Evolutionary conservation across 2,329 filamentous ascomycete species (phyloP).

Genomic region (Xylariaceae sp.): DNA sequence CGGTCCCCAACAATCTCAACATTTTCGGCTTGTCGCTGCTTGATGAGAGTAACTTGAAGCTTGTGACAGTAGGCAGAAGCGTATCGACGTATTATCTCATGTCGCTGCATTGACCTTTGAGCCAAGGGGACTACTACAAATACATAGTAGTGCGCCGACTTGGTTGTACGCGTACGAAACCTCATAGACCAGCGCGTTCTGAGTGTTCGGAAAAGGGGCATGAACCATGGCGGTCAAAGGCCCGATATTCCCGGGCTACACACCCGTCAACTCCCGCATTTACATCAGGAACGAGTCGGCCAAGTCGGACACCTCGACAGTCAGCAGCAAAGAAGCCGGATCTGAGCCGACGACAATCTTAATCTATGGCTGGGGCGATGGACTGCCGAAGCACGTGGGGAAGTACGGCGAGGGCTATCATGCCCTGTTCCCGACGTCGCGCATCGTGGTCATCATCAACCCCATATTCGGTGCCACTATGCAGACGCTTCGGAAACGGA

Average conservation of each 20-base stretch:
- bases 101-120: neutral
- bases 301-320: constrained; percentile 15
- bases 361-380: constrained; percentile 59
- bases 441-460: constrained; percentile 51
- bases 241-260: constrained; percentile 43
- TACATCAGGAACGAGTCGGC: constrained; percentile 40
- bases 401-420: constrained; percentile 56
- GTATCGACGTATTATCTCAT: neutral
- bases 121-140: neutral
- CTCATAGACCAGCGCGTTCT: neutral
- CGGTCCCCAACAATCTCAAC: constrained; percentile 12
- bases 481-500: constrained; percentile 41
- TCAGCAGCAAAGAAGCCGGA: constrained; percentile 1
- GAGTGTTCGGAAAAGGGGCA: neutral
- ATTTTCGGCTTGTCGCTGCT: constrained; percentile 11
- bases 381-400: constrained; percentile 49
- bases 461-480: constrained; percentile 47
- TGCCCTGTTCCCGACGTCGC: constrained; percentile 47
- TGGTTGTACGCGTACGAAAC: neutral
- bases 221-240: constrained; percentile 19
- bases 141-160: no score
- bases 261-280: constrained; percentile 45
- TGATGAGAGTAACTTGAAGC: neutral
- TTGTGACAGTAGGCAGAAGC: constrained; percentile 4
- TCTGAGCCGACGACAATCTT: constrained; percentile 44